phyloP scores from a whole-genome alignment of 805 yeast species.

The Cephaloascus fragrans region DNA sequence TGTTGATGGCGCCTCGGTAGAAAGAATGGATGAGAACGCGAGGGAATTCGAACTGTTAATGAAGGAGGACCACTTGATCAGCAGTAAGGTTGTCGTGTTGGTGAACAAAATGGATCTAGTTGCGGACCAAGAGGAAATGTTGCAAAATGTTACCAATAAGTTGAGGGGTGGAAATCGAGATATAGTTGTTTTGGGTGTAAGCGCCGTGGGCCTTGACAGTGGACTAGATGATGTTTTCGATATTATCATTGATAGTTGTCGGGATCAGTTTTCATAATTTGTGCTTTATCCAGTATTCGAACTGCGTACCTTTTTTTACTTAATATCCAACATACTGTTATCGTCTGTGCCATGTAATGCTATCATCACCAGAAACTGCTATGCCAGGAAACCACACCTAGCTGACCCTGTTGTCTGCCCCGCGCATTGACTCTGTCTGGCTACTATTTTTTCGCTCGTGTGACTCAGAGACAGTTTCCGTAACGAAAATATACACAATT shows the following conservation, averaged over 20 bases:
- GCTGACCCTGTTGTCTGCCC: neutral
- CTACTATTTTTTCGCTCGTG: too few species aligned
- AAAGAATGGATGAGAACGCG: constrained; percentile 56
- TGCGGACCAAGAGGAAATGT: constrained; percentile 12
- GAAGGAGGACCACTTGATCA: constrained; percentile 58
- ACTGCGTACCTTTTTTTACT: too few species aligned
- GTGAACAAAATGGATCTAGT: constrained; percentile 69
- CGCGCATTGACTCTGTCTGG: too few species aligned
- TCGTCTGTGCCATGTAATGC: too few species aligned
- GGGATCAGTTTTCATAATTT: neutral
- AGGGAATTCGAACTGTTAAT: constrained; percentile 54
- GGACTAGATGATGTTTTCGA: neutral
- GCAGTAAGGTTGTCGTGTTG: constrained; percentile 56
- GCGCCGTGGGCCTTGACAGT: neutral
- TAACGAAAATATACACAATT: too few species aligned
- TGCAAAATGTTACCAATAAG: constrained; percentile 1
- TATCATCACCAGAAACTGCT: too few species aligned
- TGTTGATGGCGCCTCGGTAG: constrained; percentile 55
- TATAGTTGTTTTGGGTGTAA: neutral
- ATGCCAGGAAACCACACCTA: neutral
- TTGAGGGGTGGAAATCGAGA: neutral
- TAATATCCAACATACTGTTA: too few species aligned
- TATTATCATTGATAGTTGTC: neutral
- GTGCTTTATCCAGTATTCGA: too few species aligned
- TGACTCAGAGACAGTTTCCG: too few species aligned